A percentile compares a stretch with the other conserved stretches of the same genome.
These are phyloP conservation scores for Diplogelasinospora grovesii DNA, from an alignment of 495 filamentous ascomycete genomes.

Conservation along the genomic window DNA sequence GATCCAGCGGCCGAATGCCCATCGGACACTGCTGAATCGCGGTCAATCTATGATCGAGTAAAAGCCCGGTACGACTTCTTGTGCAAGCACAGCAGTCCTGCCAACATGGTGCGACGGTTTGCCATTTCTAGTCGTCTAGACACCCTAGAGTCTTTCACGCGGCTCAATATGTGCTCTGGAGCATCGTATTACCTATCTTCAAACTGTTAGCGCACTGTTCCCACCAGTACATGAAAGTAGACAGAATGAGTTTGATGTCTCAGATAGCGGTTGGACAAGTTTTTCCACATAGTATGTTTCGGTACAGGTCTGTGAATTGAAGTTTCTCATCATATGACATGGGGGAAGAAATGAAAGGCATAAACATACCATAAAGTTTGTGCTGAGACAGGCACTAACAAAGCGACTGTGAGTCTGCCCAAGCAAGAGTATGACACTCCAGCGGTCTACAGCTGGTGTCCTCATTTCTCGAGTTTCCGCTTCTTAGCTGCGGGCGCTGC, in stretches of 20 bases:
- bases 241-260: conserved; percentile 27
- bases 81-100: too few relatives aligned
- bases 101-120: too few relatives aligned
- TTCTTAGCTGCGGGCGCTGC: too few relatives aligned
- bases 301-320: conserved; percentile 77
- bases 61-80: too few relatives aligned
- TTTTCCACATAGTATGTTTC: conserved; percentile 54
- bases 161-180: too few relatives aligned
- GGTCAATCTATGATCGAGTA: too few relatives aligned
- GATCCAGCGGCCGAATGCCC: too few relatives aligned
- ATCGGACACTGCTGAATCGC: too few relatives aligned
- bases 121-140: too few relatives aligned
- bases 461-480: conserved; percentile 29
- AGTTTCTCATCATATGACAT: conserved; percentile 55
- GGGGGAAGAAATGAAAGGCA: conserved; percentile 8
- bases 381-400: background rate
- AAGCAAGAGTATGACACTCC: background rate
- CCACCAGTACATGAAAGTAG: conserved; percentile 4
- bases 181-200: too few relatives aligned
- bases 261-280: conserved; percentile 78
- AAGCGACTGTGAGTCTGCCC: background rate
- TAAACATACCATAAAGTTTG: conserved; percentile 26
- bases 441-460: too few relatives aligned
- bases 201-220: conserved; percentile 18
- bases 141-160: too few relatives aligned